Base-by-base conservation (phyloP, 2,329 filamentous ascomycete genomes). In the Aspergillus novoparasiticus region DNA sequence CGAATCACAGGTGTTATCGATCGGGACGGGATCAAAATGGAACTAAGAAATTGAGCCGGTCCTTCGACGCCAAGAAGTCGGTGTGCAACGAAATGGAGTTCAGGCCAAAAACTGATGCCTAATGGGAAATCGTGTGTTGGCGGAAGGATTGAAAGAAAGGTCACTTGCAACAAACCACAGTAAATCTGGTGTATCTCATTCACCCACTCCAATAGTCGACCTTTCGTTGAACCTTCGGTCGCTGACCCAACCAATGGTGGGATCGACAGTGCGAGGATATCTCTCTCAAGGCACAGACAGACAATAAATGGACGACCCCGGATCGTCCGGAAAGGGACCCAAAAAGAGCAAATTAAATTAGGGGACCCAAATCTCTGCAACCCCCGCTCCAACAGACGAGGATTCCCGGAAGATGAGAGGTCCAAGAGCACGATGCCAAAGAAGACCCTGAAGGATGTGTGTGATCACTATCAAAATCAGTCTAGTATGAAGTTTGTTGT, bases 321-420 rank as follows among this genome's bases (percentile, higher is more conserved):
- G 65, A 66, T 66, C 65, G 65, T 56, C 63, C 62, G 60, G 65
- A 66, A 56, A 43, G 36, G 50, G 46, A 34, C 26, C 55, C 39
- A 53, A 57, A 30, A 46, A 39, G 26, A 26, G 19, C 16, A 41
- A 51, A 61, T 45, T 46, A 21, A 46, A 21, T 58, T 59, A 32
- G 30, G 30, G 28, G 48, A 32, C 48, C 48, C 48, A 51, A 34
- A 51, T 51, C n/a, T 34, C 48, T 51, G 48, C 48, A 51, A 30
- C 28, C 48, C 48, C 48, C 48, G 48, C 48, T 51, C 30, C 48
- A n/a, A 26, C 28, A 30, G 30, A 34, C 46, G 46, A 51, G 46
- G 26, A n/a, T 51, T 51, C 26, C 8, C 46, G 28, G 48, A 32
- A 34, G 48, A 51, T 34, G 48, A 51, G 48, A 51, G 48, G 48